Percentiles rank a stretch among this genome's conserved stretches.
These are phyloP conservation scores for Fusarium burgessii DNA, from an alignment of 2,329 filamentous ascomycete genomes.

Conservation along the genomic window DNA sequence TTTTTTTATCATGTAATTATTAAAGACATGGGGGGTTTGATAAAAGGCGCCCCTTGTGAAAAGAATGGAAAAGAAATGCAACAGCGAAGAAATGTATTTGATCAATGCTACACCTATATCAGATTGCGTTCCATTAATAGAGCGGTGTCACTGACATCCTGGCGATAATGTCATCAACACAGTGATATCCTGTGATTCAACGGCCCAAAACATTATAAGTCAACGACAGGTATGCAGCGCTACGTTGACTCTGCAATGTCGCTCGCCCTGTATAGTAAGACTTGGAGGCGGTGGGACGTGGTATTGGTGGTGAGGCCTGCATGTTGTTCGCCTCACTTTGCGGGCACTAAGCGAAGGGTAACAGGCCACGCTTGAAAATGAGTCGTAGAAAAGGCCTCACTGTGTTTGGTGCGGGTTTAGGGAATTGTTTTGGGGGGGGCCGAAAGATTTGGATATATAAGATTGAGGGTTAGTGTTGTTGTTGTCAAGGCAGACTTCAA, in stretches of 20 bases:
- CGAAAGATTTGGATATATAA: constrained; percentile 20
- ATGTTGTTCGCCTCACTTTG: constrained; percentile 38
- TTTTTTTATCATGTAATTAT: constrained; percentile 45
- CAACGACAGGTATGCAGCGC: constrained; percentile 15
- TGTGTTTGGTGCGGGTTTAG: not conserved
- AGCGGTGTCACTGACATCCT: not conserved
- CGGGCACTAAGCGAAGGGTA: constrained; percentile 13
- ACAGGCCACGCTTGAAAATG: constrained; percentile 32
- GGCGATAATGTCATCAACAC: not conserved
- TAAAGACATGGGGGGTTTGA: constrained; percentile 37
- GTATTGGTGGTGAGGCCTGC: constrained; percentile 34
- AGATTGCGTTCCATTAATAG: not conserved
- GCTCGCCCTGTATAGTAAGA: constrained; percentile 16
- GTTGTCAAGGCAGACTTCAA: constrained; percentile 5
- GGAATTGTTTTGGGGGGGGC: not conserved
- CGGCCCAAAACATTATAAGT: not conserved
- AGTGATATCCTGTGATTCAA: constrained; percentile 7
- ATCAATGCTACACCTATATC: not conserved
- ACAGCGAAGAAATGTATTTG: not conserved
- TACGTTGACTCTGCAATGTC: constrained; percentile 21
- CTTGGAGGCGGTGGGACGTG: constrained; percentile 19
- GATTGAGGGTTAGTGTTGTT: not conserved
- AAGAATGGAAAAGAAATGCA: constrained; percentile 40
- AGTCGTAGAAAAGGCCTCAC: constrained; percentile 23
- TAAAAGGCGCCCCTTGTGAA: constrained; percentile 32